Evolutionary conservation across 331 rosid genomes (phyloP).

Genomic region (Quercus lobata): DNA sequence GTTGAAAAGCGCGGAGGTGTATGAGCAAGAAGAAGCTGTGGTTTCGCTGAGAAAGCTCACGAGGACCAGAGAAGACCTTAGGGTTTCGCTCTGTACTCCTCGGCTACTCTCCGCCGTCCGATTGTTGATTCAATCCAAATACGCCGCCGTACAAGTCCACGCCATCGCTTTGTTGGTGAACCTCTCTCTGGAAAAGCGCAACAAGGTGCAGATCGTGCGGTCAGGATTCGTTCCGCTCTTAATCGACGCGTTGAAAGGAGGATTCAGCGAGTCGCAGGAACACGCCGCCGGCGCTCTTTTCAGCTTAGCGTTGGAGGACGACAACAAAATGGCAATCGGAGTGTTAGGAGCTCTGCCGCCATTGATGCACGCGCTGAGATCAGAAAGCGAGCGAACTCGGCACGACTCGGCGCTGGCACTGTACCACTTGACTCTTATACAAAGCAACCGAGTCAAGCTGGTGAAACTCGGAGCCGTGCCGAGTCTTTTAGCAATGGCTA

Average conservation of each 20-base stretch:
- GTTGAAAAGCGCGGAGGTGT: constrained; percentile 42
- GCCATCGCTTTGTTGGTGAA: constrained; percentile 78
- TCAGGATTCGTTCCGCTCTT: constrained; percentile 66
- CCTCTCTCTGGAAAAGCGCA: constrained; percentile 67
- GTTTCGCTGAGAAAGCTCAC: constrained; percentile 53
- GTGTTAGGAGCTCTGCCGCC: constrained; percentile 87
- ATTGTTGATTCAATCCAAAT: constrained; percentile 39
- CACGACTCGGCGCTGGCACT: constrained; percentile 86
- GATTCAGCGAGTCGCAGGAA: constrained; percentile 70
- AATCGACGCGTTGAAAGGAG: constrained; percentile 58
- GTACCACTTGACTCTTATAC: constrained; percentile 65
- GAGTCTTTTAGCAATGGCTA: constrained; percentile 42
- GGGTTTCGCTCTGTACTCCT: constrained; percentile 60
- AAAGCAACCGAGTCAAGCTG: constrained; percentile 80
- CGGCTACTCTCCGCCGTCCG: constrained; percentile 44
- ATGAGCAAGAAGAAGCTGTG: constrained; percentile 65
- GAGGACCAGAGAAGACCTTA: constrained; percentile 45
- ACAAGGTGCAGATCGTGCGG: constrained; percentile 80
- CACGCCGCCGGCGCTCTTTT: constrained; percentile 93
- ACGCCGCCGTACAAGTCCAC: constrained; percentile 60
- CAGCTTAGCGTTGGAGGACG: constrained; percentile 78
- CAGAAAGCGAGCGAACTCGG: constrained; percentile 69
- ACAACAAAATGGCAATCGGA: constrained; percentile 90
- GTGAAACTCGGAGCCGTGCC: constrained; percentile 69
- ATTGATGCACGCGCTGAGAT: constrained; percentile 64